Percentiles rank a stretch among this genome's conserved stretches.
phyloP scores from a whole-genome alignment of 441 rosid species.

The Pelargonium citronellum region DNA sequence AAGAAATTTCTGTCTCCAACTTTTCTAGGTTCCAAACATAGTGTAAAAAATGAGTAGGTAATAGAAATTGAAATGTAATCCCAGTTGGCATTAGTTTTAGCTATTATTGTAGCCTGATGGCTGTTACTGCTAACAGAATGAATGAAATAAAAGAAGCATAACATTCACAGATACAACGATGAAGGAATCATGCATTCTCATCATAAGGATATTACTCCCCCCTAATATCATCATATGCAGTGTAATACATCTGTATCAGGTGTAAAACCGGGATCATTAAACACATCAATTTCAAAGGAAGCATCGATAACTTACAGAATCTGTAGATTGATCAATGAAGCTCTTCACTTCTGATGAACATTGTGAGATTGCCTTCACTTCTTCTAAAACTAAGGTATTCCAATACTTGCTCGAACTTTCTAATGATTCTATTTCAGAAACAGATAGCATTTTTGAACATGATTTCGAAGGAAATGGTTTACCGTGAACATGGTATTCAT shows the following conservation, averaged over 20 bases:
- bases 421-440: conserved; percentile 34
- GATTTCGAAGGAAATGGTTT: conserved; percentile 36
- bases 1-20: background rate
- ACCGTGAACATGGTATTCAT: conserved; percentile 32
- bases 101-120: background rate
- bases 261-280: conserved; percentile 4
- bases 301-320: conserved; percentile 51
- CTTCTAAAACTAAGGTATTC: conserved; percentile 64
- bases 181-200: conserved; percentile 2
- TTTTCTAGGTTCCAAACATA: background rate
- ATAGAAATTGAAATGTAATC: background rate
- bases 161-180: background rate
- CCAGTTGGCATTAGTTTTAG: background rate
- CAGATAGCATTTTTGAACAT: conserved; percentile 27
- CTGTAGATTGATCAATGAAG: conserved; percentile 47
- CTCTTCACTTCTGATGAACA: conserved; percentile 58
- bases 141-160: background rate
- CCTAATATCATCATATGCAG: background rate
- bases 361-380: conserved; percentile 68
- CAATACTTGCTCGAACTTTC: conserved; percentile 46
- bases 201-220: background rate
- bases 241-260: background rate
- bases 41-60: background rate
- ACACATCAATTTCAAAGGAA: conserved; percentile 17
- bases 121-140: background rate